Conservation (phyloP, 2,329 filamentous ascomycete genomes). For the Trichoderma endophyticum region DNA sequence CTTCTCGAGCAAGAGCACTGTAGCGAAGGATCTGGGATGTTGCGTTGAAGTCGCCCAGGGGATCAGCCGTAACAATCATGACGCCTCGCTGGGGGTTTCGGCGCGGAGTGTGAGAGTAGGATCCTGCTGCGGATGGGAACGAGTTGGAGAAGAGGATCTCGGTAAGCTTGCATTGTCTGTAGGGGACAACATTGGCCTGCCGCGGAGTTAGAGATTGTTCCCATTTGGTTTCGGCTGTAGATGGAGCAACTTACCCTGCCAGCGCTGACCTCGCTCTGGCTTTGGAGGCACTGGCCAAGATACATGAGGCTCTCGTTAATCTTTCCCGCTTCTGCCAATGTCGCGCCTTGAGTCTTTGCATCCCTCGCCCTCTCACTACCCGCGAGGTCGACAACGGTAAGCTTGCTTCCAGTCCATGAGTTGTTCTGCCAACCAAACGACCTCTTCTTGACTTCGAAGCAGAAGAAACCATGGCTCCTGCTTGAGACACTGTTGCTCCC, state of each 20-base stretch:
- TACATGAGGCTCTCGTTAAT: conserved; percentile 99
- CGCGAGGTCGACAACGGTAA: conserved; percentile 89
- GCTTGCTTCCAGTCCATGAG: conserved; percentile 70
- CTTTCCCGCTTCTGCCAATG: conserved; percentile 91
- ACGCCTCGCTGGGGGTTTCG: conserved; percentile 80
- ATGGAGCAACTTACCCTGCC: conserved; percentile 57
- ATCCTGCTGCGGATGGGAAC: conserved; percentile 60
- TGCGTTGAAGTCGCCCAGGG: conserved; percentile 90
- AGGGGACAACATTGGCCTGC: conserved; percentile 70
- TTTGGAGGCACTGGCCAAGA: conserved; percentile 91
- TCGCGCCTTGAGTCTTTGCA: conserved; percentile 90
- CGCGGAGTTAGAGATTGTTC: conserved; percentile 23
- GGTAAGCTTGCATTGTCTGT: conserved; percentile 80
- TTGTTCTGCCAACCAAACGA: conserved; percentile 41
- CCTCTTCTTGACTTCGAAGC: conserved; percentile 88
- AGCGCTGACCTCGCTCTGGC: conserved; percentile 77
- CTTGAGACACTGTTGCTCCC: conserved; percentile 91
- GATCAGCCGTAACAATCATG: conserved; percentile 96
- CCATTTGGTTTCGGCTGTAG: not conserved
- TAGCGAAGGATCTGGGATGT: conserved; percentile 96
- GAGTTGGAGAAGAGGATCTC: conserved; percentile 86
- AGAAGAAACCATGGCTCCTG: conserved; percentile 93
- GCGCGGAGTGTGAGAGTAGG: conserved; percentile 38
- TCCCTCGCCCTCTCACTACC: conserved; percentile 91
- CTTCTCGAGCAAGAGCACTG: conserved; percentile 85